phyloP scores from a whole-genome alignment of 1,139 yeast species.

The Fermentozyma sake region DNA sequence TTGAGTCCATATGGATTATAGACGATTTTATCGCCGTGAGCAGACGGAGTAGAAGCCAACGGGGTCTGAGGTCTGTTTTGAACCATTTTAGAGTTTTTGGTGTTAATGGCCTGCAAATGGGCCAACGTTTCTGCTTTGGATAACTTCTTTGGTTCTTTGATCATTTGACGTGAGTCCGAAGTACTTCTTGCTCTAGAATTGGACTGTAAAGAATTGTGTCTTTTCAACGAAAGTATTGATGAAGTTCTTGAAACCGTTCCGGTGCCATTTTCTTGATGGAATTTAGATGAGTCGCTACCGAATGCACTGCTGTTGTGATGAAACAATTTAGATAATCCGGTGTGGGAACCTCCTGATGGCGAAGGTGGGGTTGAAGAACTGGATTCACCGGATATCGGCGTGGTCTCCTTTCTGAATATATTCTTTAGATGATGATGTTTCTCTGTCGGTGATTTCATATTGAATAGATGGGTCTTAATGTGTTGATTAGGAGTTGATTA shows the following conservation, averaged over 20 bases:
- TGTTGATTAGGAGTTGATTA: too few relatives aligned
- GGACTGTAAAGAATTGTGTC: constrained; percentile 21
- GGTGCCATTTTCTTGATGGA: constrained; percentile 1
- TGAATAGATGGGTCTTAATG: background rate
- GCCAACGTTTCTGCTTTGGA: constrained; percentile 38
- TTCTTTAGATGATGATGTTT: constrained; percentile 16
- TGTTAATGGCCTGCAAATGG: constrained; percentile 31
- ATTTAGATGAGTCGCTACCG: constrained; percentile 1
- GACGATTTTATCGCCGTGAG: constrained; percentile 32
- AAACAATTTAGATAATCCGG: constrained; percentile 25
- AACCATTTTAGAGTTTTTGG: constrained; percentile 22
- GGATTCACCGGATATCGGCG: constrained; percentile 7
- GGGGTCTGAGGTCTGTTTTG: constrained; percentile 6
- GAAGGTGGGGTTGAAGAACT: constrained; percentile 3
- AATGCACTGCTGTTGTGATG: constrained; percentile 8
- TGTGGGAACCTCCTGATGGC: constrained; percentile 17
- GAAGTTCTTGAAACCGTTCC: constrained; percentile 19
- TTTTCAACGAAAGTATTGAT: constrained; percentile 24
- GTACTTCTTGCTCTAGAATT: constrained; percentile 6
- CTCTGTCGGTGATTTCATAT: constrained; percentile 2
- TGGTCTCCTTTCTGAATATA: constrained; percentile 16
- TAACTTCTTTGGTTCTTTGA: constrained; percentile 21
- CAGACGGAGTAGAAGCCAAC: constrained; percentile 1
- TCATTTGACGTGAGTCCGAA: constrained; percentile 4
- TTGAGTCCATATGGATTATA: constrained; percentile 46